phyloP scores from a whole-genome alignment of 441 rosid species.

The Bocquillonia castaneifolia region DNA sequence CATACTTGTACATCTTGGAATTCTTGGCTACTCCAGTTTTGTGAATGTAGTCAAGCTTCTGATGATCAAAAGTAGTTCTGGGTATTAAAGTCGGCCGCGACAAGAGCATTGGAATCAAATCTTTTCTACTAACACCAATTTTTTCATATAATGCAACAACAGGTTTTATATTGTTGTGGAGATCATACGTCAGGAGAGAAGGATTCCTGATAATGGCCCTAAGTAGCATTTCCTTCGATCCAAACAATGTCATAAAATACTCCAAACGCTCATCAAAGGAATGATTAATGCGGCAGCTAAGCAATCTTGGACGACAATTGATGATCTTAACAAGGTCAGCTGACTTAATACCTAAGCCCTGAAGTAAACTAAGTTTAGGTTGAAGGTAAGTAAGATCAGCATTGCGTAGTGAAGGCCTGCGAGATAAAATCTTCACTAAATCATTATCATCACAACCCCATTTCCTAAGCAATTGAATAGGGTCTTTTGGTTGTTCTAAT shows the following conservation, averaged over 20 bases:
- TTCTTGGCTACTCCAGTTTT: conserved; percentile 43
- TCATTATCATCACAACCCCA: conserved; percentile 76
- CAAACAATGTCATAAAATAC: conserved; percentile 46
- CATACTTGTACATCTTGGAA: conserved; percentile 70
- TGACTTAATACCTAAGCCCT: conserved; percentile 49
- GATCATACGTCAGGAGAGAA: conserved; percentile 64
- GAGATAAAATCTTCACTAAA: conserved; percentile 39
- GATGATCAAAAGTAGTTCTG: conserved; percentile 51
- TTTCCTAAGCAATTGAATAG: conserved; percentile 37
- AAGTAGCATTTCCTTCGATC: conserved; percentile 52
- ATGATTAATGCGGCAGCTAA: conserved; percentile 47
- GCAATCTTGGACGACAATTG: conserved; percentile 69
- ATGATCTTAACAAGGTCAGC: conserved; percentile 75
- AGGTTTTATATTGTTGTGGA: conserved; percentile 50
- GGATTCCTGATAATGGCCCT: conserved; percentile 71
- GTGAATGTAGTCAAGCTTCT: conserved; percentile 57
- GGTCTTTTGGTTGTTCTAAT: conserved; percentile 25
- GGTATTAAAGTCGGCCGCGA: conserved; percentile 70
- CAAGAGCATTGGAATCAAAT: conserved; percentile 54
- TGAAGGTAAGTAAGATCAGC: conserved; percentile 44
- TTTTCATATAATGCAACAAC: conserved; percentile 48
- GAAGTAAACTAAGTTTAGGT: conserved; percentile 50
- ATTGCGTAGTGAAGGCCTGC: conserved; percentile 51
- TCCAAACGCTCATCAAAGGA: conserved; percentile 61
- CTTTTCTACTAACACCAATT: conserved; percentile 45